These are phyloP conservation scores for Cylindricascospora bacillispora DNA, from an alignment of 1,139 yeast genomes.

Conservation along the genomic window DNA sequence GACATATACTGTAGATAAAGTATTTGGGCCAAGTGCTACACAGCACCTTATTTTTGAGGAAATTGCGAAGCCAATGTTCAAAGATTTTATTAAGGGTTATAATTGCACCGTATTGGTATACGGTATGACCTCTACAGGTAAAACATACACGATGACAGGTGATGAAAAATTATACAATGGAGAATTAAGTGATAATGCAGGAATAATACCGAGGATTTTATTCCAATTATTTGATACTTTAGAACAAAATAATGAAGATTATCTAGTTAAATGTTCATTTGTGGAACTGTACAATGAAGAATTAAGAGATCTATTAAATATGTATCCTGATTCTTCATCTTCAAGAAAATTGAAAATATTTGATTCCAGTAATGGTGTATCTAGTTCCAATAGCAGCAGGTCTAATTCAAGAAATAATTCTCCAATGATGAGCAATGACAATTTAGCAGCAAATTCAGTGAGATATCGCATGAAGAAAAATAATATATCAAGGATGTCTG, in stretches of 20 bases:
- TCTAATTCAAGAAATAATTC: conserved; percentile 9
- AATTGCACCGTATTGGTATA: conserved; percentile 68
- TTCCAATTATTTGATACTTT: conserved; percentile 40
- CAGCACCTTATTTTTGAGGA: conserved; percentile 45
- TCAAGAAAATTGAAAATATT: conserved; percentile 35
- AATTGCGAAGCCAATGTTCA: conserved; percentile 54
- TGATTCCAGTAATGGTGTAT: conserved; percentile 28
- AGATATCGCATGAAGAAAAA: background rate
- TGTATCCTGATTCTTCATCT: background rate
- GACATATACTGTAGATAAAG: conserved; percentile 57
- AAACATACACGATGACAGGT: conserved; percentile 74
- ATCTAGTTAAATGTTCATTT: conserved; percentile 53
- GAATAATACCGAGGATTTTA: conserved; percentile 57
- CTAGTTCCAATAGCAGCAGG: conserved; percentile 8
- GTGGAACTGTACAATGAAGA: conserved; percentile 68
- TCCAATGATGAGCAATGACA: conserved; percentile 6
- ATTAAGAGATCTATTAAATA: conserved; percentile 41
- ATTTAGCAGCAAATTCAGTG: conserved; percentile 6
- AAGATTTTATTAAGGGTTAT: conserved; percentile 54
- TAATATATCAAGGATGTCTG: background rate
- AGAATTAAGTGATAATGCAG: conserved; percentile 49
- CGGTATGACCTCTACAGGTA: conserved; percentile 75
- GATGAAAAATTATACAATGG: conserved; percentile 36
- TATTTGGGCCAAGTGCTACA: conserved; percentile 60
- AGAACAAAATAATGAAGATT: conserved; percentile 31